Base-by-base conservation (phyloP, 768 basidiomycete genomes). In the Mycena polygramma region DNA sequence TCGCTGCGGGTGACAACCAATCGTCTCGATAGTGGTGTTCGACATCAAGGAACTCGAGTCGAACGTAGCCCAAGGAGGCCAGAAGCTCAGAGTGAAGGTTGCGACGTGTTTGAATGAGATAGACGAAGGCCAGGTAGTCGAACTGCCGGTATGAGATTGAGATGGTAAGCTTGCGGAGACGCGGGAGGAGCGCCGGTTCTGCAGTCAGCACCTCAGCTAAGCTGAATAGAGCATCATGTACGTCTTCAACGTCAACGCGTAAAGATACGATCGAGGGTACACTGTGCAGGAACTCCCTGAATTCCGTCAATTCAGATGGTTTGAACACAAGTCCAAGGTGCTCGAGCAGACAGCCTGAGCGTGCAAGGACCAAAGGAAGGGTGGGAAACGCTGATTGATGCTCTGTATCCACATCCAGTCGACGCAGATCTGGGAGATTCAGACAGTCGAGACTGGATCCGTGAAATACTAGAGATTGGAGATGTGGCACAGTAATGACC, bases 141-240 rank as follows among this genome's bases (percentile, higher is more conserved):
- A 54, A 54, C 7, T 14, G 53, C 9, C 36, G 7, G 36, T 54
- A 36, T 7, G 10, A 5, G 7, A 11, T 30, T 3, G 10, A 54
- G 8, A 54, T 54, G 30, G 17, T 36, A 15, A 54, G 36, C 4
- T 2, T 35, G 53, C 4, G 14, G 53, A 54, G 26, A 17, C 35
- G 53, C 53, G 53, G 53, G 53, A 54, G 53, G 36, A 54, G 53
- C 26, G 26, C 4, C 8, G 53, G 53, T 26, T 54, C 17, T 36
- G 6, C 19, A 7, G 9, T 2, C 6, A 37, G 4, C 8, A 36
- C 53, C 2, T 35, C 19, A 3, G 53, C 53, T 13, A 54, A 36
- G 7, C 4, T 35, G 13, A 17, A 17, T 17, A 54, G 5, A 6
- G 7, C 8, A n/a, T n/a, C n/a, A n/a, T n/a, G n/a, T n/a, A n/a